These are phyloP conservation scores for Talaromyces sp. DNA, from an alignment of 2,329 filamentous ascomycete species.

Conservation along the genomic window DNA sequence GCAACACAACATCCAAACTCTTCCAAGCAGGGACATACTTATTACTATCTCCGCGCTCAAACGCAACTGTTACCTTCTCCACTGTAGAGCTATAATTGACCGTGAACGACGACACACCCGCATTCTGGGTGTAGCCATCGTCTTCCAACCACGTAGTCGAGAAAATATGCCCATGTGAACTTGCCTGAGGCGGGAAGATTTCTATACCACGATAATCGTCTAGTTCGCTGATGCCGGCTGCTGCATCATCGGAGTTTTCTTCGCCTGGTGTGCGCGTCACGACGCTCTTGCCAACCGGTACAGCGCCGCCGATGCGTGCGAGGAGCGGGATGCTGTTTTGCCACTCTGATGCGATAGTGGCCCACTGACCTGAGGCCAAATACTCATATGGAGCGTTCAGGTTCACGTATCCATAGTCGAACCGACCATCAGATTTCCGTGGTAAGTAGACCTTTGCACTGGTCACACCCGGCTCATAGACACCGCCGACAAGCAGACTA, in stretches of 20 bases:
- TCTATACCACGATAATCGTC: constrained; percentile 58
- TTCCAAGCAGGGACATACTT: constrained; percentile 51
- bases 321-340: constrained; percentile 54
- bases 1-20: constrained; percentile 50
- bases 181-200: constrained; percentile 52
- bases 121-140: constrained; percentile 51
- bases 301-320: constrained; percentile 52
- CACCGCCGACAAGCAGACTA: constrained; percentile 58
- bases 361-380: constrained; percentile 54
- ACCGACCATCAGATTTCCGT: constrained; percentile 31
- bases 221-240: constrained; percentile 34
- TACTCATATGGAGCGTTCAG: constrained; percentile 60
- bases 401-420: constrained; percentile 60
- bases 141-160: constrained; percentile 54
- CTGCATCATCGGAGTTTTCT: constrained; percentile 46
- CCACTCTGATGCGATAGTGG: constrained; percentile 51
- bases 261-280: constrained; percentile 54
- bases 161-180: constrained; percentile 38
- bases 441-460: constrained; percentile 62
- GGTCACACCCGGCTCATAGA: constrained; percentile 59
- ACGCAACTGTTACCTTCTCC: constrained; percentile 43
- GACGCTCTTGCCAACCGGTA: constrained; percentile 51
- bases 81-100: constrained; percentile 45
- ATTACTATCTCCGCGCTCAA: constrained; percentile 37
- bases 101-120: constrained; percentile 42